Evolutionary conservation across 1,284 basidiomycete species (phyloP).

Genomic region (Ganoderma multipileum): DNA sequence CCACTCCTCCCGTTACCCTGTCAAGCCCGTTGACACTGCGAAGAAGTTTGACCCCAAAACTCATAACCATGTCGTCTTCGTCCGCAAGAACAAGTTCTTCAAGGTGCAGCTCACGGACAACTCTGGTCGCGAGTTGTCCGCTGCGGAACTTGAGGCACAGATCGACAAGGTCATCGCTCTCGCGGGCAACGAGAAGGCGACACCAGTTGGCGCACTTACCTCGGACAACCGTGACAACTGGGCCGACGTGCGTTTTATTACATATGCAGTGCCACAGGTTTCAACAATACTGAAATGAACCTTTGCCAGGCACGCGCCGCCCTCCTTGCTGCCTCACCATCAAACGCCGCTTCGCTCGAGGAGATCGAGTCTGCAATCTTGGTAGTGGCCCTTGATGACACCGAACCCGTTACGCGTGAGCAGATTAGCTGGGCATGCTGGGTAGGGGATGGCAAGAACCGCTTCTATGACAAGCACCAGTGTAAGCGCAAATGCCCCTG

Average conservation of each 20-base stretch:
- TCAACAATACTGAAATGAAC: neutral
- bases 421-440: conserved; percentile 87
- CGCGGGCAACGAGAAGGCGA: conserved; percentile 64
- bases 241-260: conserved; percentile 70
- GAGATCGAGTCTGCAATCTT: conserved; percentile 92
- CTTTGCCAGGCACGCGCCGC: conserved; percentile 62
- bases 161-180: conserved; percentile 78
- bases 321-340: conserved; percentile 68
- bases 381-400: conserved; percentile 87
- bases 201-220: conserved; percentile 85
- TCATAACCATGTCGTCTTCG: conserved; percentile 90
- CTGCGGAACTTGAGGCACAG: conserved; percentile 84
- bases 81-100: conserved; percentile 93
- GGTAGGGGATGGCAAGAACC: conserved; percentile 92
- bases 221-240: conserved; percentile 92
- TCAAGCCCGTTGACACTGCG: conserved; percentile 85
- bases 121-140: conserved; percentile 72
- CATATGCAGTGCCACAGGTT: neutral
- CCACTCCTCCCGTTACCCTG: conserved; percentile 90
- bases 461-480: conserved; percentile 99
- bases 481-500: conserved; percentile 52
- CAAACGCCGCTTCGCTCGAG: conserved; percentile 75
- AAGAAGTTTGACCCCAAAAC: conserved; percentile 78
- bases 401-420: conserved; percentile 80
- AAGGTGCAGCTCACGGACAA: conserved; percentile 73